Percentiles rank a stretch among this genome's conserved stretches.
phyloP scores from a whole-genome alignment of 176 grass and related monocot species.

The Lolium multiflorum region DNA sequence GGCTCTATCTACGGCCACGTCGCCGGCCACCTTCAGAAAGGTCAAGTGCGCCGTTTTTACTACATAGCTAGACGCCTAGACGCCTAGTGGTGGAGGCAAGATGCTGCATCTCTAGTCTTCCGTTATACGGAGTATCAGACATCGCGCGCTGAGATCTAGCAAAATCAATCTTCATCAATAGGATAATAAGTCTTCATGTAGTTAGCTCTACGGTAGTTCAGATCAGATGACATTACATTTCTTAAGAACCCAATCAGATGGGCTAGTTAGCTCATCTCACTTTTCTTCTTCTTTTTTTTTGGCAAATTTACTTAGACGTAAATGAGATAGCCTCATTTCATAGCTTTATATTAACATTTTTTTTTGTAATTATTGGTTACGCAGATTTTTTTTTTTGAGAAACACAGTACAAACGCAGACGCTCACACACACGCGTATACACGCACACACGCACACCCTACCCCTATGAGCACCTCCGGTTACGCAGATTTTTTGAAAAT shows the following conservation, averaged over 20 bases:
- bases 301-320: neutral
- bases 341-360: neutral
- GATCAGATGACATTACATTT: neutral
- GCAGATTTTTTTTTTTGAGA: too few relatives aligned
- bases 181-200: neutral
- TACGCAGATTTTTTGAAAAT: too few relatives aligned
- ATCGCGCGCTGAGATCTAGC: too few relatives aligned
- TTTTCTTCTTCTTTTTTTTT: neutral
- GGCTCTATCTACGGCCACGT: conserved; percentile 2
- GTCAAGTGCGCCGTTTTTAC: conserved; percentile 6
- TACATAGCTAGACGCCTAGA: neutral
- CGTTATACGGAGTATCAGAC: neutral
- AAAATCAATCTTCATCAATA: neutral
- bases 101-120: neutral
- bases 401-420: too few relatives aligned
- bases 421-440: too few relatives aligned
- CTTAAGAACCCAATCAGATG: neutral
- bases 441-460: too few relatives aligned
- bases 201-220: neutral
- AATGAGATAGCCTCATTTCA: neutral
- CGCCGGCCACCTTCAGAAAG: neutral
- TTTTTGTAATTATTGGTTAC: too few relatives aligned
- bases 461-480: too few relatives aligned
- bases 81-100: neutral
- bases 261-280: neutral